These are phyloP conservation scores for Lentinula detonsa DNA, from an alignment of 768 basidiomycete species.

Conservation along the genomic window DNA sequence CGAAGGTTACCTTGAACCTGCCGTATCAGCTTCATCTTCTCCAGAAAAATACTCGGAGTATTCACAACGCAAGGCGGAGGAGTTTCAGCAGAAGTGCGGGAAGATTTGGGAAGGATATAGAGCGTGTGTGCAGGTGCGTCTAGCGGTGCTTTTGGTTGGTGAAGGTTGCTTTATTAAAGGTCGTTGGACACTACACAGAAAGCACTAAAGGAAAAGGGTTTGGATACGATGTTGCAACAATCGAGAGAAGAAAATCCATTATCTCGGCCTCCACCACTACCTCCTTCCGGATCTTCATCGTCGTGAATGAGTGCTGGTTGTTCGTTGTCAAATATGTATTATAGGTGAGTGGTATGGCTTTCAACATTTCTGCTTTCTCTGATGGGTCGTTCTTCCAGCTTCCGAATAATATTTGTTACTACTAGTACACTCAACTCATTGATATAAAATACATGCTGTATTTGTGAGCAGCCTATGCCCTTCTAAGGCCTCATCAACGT, in stretches of 20 bases:
- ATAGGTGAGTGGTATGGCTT: not conserved
- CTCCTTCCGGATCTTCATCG: constrained; percentile 4
- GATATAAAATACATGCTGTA: not conserved
- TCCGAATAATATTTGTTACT: not conserved
- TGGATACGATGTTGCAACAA: constrained; percentile 71
- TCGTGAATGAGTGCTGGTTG: not conserved
- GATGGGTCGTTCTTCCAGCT: not conserved
- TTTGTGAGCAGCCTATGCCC: not conserved
- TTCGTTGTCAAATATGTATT: not conserved
- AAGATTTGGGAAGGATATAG: constrained; percentile 77
- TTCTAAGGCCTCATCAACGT: not conserved
- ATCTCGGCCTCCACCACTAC: constrained; percentile 48
- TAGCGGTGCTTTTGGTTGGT: not conserved
- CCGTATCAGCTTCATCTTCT: constrained; percentile 36
- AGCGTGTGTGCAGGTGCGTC: constrained; percentile 73
- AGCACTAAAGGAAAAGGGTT: constrained; percentile 73
- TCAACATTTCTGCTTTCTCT: not conserved
- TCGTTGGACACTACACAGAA: constrained; percentile 36
- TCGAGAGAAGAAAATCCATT: constrained; percentile 78
- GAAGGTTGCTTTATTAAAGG: not conserved
- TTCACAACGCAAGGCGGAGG: constrained; percentile 75
- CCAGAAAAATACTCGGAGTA: constrained; percentile 48
- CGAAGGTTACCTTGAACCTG: constrained; percentile 91
- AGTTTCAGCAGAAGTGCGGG: constrained; percentile 85
- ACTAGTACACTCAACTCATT: not conserved